phyloP scores from a whole-genome alignment of 148 eudicot species.

The Pouteria glomerata region DNA sequence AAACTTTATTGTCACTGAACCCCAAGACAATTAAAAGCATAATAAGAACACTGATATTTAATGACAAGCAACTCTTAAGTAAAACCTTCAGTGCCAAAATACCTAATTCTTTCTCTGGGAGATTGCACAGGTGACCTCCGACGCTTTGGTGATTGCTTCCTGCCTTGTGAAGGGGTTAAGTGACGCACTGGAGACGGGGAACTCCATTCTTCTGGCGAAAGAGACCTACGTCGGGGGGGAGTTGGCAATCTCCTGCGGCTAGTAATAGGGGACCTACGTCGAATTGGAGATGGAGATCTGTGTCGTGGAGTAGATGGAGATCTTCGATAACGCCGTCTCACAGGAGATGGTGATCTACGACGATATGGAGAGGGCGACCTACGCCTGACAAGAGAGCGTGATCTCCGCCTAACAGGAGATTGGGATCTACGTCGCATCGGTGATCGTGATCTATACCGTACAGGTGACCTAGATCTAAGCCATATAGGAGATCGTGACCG shows the following conservation, averaged over 20 bases:
- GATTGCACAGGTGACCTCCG: conserved; percentile 47
- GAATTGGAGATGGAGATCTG: conserved; percentile 35
- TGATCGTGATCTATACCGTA: conserved; percentile 31
- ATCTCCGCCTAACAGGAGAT: conserved; percentile 24
- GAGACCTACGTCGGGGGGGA: conserved; percentile 38
- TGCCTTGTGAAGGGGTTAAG: conserved; percentile 39
- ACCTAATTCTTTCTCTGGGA: conserved; percentile 55
- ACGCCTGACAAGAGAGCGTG: conserved; percentile 16
- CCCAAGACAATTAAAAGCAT: not conserved
- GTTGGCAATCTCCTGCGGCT: conserved; percentile 37
- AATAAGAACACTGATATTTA: not conserved
- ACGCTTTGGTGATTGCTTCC: conserved; percentile 33
- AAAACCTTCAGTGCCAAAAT: not conserved
- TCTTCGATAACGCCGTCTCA: conserved; percentile 34
- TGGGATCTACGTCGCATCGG: conserved; percentile 32
- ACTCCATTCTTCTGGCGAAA: conserved; percentile 36
- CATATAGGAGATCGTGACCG: conserved; percentile 40
- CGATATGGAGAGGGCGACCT: conserved; percentile 18
- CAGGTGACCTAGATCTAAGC: conserved; percentile 37
- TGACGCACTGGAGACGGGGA: conserved; percentile 40
- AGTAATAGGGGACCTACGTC: conserved; percentile 44
- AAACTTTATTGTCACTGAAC: conserved; percentile 12
- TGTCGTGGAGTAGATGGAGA: conserved; percentile 43
- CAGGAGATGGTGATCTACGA: conserved; percentile 42
- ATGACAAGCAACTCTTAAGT: not conserved